These are phyloP conservation scores for Aspergillus sp. DNA, from an alignment of 2,329 filamentous ascomycete species.

Conservation along the genomic window DNA sequence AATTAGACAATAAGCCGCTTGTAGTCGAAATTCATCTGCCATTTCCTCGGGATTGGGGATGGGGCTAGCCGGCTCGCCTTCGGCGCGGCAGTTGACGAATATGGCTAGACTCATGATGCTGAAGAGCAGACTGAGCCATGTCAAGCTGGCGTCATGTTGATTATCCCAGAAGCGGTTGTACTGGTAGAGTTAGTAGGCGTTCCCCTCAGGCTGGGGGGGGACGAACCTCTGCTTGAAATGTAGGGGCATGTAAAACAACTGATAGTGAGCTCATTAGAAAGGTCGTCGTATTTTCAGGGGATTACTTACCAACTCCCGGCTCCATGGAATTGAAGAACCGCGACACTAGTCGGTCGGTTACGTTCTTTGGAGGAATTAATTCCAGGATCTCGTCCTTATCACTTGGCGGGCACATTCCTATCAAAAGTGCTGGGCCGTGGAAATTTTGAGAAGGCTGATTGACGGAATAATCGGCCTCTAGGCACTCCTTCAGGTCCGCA, in stretches of 20 bases:
- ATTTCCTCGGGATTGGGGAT: background rate
- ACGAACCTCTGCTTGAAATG: slow-evolving; percentile 10
- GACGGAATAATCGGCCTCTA: background rate
- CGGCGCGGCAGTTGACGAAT: background rate
- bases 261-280: background rate
- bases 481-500: slow-evolving; percentile 5
- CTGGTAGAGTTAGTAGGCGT: background rate
- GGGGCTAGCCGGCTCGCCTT: background rate
- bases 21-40: background rate
- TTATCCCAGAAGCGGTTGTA: slow-evolving; percentile 9
- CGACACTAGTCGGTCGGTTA: slow-evolving; percentile 1
- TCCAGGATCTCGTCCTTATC: slow-evolving; percentile 5
- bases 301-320: slow-evolving; percentile 1
- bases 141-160: background rate
- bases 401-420: background rate
- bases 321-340: slow-evolving; percentile 13
- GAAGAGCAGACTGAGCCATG: slow-evolving; percentile 12
- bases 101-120: slow-evolving; percentile 9
- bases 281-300: no score
- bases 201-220: no score
- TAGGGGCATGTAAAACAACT: slow-evolving; percentile 11
- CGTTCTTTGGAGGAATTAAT: background rate
- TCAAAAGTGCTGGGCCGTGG: background rate
- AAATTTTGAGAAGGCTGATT: background rate
- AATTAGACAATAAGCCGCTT: slow-evolving; percentile 9